These are phyloP conservation scores for Heliosperma pusillum DNA, from an alignment of 148 eudicot genomes.

Conservation along the genomic window DNA sequence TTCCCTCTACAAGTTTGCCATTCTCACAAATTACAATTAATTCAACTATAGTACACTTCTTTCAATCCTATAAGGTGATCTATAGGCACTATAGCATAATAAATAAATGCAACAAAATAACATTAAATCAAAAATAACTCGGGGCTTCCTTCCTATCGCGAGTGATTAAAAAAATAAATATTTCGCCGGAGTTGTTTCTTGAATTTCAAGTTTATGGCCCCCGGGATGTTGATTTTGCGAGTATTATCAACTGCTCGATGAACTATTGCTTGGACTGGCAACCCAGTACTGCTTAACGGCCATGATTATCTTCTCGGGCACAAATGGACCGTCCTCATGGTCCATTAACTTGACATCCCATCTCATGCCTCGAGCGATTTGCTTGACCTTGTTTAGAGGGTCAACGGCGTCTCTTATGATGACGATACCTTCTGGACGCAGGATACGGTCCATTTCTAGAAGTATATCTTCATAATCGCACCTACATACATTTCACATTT, in stretches of 20 bases:
- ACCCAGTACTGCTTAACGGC: conserved; percentile 74
- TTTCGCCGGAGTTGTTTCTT: conserved; percentile 1
- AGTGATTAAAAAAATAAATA: conserved; percentile 1
- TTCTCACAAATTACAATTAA: conserved; percentile 19
- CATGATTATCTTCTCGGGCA: conserved; percentile 64
- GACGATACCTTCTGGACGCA: conserved; percentile 76
- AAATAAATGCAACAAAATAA: not conserved
- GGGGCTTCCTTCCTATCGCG: not conserved
- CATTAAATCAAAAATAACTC: not conserved
- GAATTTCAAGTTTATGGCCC: not conserved
- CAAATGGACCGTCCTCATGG: conserved; percentile 89
- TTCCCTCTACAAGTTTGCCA: conserved; percentile 15
- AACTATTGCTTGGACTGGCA: conserved; percentile 35
- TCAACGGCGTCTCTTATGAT: conserved; percentile 74
- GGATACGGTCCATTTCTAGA: conserved; percentile 79
- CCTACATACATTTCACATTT: conserved; percentile 29
- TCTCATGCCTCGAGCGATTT: conserved; percentile 70
- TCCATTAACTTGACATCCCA: conserved; percentile 75
- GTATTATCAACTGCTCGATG: conserved; percentile 26
- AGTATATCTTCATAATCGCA: conserved; percentile 69
- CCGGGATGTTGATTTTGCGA: not conserved
- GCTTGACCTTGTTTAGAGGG: conserved; percentile 59
- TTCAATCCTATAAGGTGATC: conserved; percentile 5
- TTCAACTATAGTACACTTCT: conserved; percentile 18
- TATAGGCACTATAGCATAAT: conserved; percentile 4